These are phyloP conservation scores for Candolleomyces aberdarensis DNA, from an alignment of 768 basidiomycete species.

Conservation along the genomic window DNA sequence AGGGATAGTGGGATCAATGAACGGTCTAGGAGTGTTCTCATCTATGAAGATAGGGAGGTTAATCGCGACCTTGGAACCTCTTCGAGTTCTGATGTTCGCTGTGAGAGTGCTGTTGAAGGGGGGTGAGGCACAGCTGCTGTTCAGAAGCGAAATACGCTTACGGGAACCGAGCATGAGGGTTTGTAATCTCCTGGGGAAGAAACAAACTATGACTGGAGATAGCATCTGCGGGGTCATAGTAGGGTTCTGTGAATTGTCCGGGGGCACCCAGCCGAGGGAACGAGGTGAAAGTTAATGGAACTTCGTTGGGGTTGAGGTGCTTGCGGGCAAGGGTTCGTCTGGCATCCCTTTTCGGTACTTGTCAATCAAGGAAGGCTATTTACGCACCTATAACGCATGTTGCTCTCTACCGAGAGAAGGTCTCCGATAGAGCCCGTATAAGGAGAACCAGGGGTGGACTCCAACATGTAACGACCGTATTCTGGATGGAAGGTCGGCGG, in stretches of 20 bases:
- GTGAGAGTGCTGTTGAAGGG: constrained; percentile 76
- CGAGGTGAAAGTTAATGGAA: constrained; percentile 92
- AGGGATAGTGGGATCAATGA: constrained; percentile 90
- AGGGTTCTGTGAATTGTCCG: constrained; percentile 91
- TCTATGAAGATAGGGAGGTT: constrained; percentile 94
- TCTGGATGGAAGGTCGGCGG: constrained; percentile 96
- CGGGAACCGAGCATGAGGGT: constrained; percentile 98
- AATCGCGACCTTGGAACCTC: constrained; percentile 93
- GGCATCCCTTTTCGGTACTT: not conserved
- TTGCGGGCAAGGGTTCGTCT: constrained; percentile 84
- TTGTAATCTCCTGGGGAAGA: constrained; percentile 93
- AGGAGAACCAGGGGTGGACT: constrained; percentile 94
- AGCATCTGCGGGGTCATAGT: constrained; percentile 69
- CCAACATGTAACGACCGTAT: constrained; percentile 98
- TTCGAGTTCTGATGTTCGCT: constrained; percentile 86
- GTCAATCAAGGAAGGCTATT: not conserved
- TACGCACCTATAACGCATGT: constrained; percentile 87
- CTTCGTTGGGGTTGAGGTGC: constrained; percentile 80
- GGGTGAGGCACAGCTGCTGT: constrained; percentile 7
- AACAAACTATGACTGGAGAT: constrained; percentile 91
- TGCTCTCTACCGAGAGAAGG: constrained; percentile 84
- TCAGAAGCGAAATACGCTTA: constrained; percentile 42
- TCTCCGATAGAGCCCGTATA: constrained; percentile 88
- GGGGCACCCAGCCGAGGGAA: constrained; percentile 89
- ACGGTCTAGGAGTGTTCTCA: constrained; percentile 80